Evolutionary conservation across 176 grass and related monocot genomes (phyloP).

Genomic region (Avena atlantica): DNA sequence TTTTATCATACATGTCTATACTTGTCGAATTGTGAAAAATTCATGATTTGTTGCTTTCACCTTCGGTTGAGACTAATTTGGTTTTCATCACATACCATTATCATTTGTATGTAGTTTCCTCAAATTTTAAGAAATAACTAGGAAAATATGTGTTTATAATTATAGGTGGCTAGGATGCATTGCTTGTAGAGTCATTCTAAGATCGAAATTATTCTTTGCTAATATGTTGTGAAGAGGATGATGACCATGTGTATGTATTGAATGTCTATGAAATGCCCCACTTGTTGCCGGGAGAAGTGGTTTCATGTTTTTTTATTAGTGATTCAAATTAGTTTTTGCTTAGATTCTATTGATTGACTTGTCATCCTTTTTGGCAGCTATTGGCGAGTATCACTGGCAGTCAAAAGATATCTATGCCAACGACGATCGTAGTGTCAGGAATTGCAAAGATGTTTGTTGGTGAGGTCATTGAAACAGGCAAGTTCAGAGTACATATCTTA

Average conservation of each 20-base stretch:
- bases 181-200: background rate
- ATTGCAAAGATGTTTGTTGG: constrained; percentile 92
- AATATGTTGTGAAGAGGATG: background rate
- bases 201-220: background rate
- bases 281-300: background rate
- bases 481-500: constrained; percentile 32
- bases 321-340: background rate
- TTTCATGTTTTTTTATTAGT: constrained; percentile 11
- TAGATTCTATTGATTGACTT: constrained; percentile 14
- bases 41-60: background rate
- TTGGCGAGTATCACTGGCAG: constrained; percentile 77
- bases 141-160: background rate
- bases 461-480: constrained; percentile 90
- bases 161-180: background rate
- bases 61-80: background rate
- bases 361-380: constrained; percentile 55
- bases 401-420: constrained; percentile 83
- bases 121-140: background rate
- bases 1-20: constrained; percentile 16
- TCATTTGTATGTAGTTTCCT: background rate
- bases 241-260: background rate
- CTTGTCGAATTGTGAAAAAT: background rate
- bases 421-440: constrained; percentile 78
- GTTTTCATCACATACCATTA: background rate
- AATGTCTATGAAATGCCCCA: background rate